phyloP scores from a whole-genome alignment of 169 alveolate species.

The Cryptosporidium viatorum region DNA sequence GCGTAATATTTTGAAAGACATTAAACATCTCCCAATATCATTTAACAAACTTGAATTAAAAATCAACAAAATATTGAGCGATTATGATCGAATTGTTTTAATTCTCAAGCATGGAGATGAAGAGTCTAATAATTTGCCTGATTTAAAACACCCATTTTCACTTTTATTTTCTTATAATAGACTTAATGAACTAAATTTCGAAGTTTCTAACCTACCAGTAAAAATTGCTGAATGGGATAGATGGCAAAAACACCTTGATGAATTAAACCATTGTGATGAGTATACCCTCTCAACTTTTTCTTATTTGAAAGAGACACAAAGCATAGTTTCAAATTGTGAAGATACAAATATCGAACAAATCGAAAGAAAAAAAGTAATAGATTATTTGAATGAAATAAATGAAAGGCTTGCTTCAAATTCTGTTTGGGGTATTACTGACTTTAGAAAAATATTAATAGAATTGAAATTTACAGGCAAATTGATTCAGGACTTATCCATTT shows the following conservation, averaged over 20 bases:
- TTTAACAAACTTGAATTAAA: slow-evolving; percentile 38
- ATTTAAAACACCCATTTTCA: slow-evolving; percentile 26
- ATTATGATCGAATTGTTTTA: slow-evolving; percentile 2
- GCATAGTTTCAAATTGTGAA: neutral
- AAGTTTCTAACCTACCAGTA: slow-evolving; percentile 27
- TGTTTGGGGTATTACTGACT: slow-evolving; percentile 30
- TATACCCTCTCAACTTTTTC: neutral
- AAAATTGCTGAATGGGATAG: slow-evolving; percentile 37
- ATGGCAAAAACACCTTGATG: slow-evolving; percentile 47
- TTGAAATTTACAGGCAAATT: slow-evolving; percentile 53
- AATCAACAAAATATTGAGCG: slow-evolving; percentile 10
- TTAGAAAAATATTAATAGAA: slow-evolving; percentile 5
- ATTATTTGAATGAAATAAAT: neutral
- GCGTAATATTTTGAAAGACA: slow-evolving; percentile 30
- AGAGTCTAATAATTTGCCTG: neutral
- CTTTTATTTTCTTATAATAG: slow-evolving; percentile 33
- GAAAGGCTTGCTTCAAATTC: slow-evolving; percentile 15
- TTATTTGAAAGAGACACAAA: slow-evolving; percentile 1
- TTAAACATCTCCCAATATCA: slow-evolving; percentile 21
- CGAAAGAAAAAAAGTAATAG: neutral
- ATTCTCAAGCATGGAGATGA: slow-evolving; percentile 1
- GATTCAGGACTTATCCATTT: slow-evolving; percentile 8
- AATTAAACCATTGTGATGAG: slow-evolving; percentile 12
- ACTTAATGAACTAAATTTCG: neutral
- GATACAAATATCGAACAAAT: neutral